Percentiles rank a stretch among this genome's conserved stretches.
Conservation (phyloP, 2,329 filamentous ascomycete genomes). For the Trichoderma polysporum region DNA sequence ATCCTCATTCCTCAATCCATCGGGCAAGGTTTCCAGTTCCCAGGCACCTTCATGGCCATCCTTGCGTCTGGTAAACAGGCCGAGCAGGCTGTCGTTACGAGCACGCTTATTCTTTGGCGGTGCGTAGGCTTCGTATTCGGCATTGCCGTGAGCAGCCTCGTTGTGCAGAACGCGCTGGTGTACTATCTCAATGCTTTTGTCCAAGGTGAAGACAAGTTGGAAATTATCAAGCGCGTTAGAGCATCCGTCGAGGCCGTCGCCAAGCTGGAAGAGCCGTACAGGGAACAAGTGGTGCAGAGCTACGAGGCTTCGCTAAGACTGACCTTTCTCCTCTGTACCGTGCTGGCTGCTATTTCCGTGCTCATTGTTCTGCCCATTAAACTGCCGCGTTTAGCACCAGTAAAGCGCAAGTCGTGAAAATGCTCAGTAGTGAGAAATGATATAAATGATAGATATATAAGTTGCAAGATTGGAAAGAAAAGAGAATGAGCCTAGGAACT, state of each 20-base stretch:
- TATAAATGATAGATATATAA: not conserved
- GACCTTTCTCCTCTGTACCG: slow-evolving; percentile 46
- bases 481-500: not conserved
- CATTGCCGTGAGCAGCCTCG: slow-evolving; percentile 68
- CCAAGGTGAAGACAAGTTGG: slow-evolving; percentile 55
- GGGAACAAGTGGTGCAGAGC: slow-evolving; percentile 54
- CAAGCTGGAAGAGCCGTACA: slow-evolving; percentile 44
- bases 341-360: slow-evolving; percentile 49
- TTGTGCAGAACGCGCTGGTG: slow-evolving; percentile 69
- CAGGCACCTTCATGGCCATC: slow-evolving; percentile 62
- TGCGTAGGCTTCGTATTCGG: slow-evolving; percentile 71
- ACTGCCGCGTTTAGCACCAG: slow-evolving; percentile 52
- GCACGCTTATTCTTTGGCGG: slow-evolving; percentile 70
- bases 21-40: slow-evolving; percentile 65
- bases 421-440: not conserved
- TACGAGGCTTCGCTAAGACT: slow-evolving; percentile 53
- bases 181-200: slow-evolving; percentile 60
- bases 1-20: slow-evolving; percentile 57
- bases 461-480: not conserved
- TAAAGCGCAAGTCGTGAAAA: slow-evolving; percentile 32
- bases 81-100: slow-evolving; percentile 68
- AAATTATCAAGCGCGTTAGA: slow-evolving; percentile 53
- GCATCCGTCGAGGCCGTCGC: slow-evolving; percentile 55
- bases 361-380: slow-evolving; percentile 51
- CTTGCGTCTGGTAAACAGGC: slow-evolving; percentile 58